Conservation (phyloP, 2,329 filamentous ascomycete species). For the Aspergillus niger region DNA sequence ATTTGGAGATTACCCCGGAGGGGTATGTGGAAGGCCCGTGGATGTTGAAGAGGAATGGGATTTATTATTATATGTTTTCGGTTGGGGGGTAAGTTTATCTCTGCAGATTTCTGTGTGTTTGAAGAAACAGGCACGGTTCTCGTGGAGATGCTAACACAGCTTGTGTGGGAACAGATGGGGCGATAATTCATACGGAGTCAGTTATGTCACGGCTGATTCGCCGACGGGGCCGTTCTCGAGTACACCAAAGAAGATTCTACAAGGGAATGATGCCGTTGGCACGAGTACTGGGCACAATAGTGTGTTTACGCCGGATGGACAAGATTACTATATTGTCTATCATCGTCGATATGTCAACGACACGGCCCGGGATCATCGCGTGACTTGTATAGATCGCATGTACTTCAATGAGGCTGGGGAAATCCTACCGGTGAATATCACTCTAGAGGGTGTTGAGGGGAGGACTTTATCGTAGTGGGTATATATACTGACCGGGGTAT, state of each 20-base stretch:
- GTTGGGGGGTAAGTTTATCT: slow-evolving; percentile 38
- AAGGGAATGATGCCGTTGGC: slow-evolving; percentile 27
- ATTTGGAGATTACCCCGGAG: slow-evolving; percentile 51
- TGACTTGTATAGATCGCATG: slow-evolving; percentile 53
- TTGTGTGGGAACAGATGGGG: slow-evolving; percentile 38
- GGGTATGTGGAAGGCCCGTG: slow-evolving; percentile 50
- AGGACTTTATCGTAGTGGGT: slow-evolving; percentile 12
- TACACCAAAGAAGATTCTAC: slow-evolving; percentile 40
- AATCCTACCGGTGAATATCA: slow-evolving; percentile 48
- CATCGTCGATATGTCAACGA: slow-evolving; percentile 51
- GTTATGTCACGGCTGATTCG: slow-evolving; percentile 45
- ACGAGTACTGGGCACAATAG: slow-evolving; percentile 47
- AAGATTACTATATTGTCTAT: slow-evolving; percentile 51
- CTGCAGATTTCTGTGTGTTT: not conserved
- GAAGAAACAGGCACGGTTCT: no score
- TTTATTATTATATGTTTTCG: slow-evolving; percentile 51
- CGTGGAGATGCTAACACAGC: slow-evolving; percentile 3
- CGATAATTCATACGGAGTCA: slow-evolving; percentile 51
- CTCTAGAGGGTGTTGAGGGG: slow-evolving; percentile 29
- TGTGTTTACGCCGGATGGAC: slow-evolving; percentile 42
- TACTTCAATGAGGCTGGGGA: slow-evolving; percentile 49
- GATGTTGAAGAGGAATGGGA: slow-evolving; percentile 47
- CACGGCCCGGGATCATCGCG: slow-evolving; percentile 50
- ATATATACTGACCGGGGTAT: not conserved
- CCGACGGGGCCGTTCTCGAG: slow-evolving; percentile 48